Evolutionary conservation across 768 basidiomycete genomes (phyloP).

Genomic region (Suillus alpinus): DNA sequence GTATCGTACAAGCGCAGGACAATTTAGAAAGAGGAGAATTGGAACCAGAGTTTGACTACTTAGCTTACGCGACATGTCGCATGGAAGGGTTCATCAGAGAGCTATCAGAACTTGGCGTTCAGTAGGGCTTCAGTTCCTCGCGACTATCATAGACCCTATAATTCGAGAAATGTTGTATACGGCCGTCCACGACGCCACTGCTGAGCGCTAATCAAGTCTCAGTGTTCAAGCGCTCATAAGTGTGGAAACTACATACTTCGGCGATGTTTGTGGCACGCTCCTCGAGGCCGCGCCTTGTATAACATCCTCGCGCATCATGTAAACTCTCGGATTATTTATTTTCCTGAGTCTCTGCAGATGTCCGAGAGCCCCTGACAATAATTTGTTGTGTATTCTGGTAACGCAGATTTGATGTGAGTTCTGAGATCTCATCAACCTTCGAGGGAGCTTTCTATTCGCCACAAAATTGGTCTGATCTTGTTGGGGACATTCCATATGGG

Average conservation of each 20-base stretch:
- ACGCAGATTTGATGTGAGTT: background rate
- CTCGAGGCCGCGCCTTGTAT: background rate
- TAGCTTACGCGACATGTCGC: conserved; percentile 73
- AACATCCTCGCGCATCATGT: background rate
- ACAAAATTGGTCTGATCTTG: background rate
- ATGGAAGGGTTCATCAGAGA: conserved; percentile 63
- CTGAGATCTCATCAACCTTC: background rate
- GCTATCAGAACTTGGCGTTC: conserved; percentile 44
- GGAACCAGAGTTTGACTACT: conserved; percentile 85
- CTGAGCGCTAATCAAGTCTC: background rate
- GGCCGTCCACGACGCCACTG: background rate
- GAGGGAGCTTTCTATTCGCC: background rate
- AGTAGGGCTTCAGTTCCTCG: background rate
- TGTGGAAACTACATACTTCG: background rate
- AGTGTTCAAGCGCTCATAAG: background rate
- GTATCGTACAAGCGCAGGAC: conserved; percentile 84
- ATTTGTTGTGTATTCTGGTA: background rate
- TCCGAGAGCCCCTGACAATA: background rate
- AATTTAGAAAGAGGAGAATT: conserved; percentile 55
- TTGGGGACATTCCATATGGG: background rate
- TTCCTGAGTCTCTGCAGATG: background rate
- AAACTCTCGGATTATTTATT: background rate
- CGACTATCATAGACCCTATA: background rate
- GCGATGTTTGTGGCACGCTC: background rate
- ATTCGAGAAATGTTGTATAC: background rate